These are phyloP conservation scores for Xylaria sp. DNA, from an alignment of 2,329 filamentous ascomycete genomes.

Conservation along the genomic window DNA sequence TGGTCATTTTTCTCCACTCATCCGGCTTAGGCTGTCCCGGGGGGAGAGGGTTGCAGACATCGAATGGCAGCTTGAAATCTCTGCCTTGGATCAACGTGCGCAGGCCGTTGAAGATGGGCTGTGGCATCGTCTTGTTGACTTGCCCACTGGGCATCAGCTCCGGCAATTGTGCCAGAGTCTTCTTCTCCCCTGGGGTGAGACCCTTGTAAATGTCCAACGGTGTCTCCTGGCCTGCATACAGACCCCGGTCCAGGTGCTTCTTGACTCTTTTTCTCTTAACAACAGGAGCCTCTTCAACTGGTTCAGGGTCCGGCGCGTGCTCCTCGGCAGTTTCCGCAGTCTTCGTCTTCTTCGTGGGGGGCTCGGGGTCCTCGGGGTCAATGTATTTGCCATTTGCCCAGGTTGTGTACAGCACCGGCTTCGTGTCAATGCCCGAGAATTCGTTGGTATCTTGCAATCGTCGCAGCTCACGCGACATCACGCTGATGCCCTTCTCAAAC, in stretches of 20 bases:
- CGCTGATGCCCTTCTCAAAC: conserved; percentile 50
- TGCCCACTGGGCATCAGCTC: conserved; percentile 50
- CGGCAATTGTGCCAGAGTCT: conserved; percentile 50
- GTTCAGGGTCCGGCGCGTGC: conserved; percentile 39
- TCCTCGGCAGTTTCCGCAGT: conserved; percentile 35
- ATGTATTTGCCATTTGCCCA: conserved; percentile 69
- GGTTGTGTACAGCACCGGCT: conserved; percentile 59
- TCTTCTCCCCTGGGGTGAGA: conserved; percentile 55
- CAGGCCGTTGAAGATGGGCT: conserved; percentile 78
- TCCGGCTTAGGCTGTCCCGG: conserved; percentile 87
- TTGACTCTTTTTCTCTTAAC: conserved; percentile 59
- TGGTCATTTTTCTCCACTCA: conserved; percentile 89
- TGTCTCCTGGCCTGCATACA: conserved; percentile 81
- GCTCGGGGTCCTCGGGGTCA: conserved; percentile 43
- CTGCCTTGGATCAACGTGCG: conserved; percentile 71
- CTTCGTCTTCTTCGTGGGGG: conserved; percentile 41
- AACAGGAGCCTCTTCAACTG: conserved; percentile 40
- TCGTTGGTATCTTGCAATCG: conserved; percentile 66
- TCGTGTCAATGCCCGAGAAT: conserved; percentile 60
- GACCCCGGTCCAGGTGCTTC: conserved; percentile 78
- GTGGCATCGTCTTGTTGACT: conserved; percentile 64
- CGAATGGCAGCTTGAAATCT: conserved; percentile 87
- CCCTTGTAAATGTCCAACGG: conserved; percentile 52
- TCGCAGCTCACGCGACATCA: conserved; percentile 59
- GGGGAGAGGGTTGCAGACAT: conserved; percentile 85